Evolutionary conservation across 495 filamentous ascomycete species (phyloP), one percentile per base, ranked within the genome.

Genomic region (Annulohypoxylon bovei): DNA sequence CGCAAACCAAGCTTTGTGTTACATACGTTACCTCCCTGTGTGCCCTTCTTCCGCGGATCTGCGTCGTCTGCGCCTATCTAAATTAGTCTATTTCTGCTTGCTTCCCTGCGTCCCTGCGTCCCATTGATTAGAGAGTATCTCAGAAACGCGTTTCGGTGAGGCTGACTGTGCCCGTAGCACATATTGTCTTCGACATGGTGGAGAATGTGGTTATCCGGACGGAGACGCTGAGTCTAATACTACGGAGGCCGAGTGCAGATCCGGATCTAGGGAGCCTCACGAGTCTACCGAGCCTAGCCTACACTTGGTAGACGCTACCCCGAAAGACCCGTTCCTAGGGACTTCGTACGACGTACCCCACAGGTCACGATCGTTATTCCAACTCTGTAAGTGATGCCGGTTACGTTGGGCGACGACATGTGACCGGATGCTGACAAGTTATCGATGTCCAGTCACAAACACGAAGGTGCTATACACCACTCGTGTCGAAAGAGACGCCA

Each of bases 101-200:
- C n/a, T 20, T 16, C 6, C 11, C 9, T 20, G 2, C 16, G 28
- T 35, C 14, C 50, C 28, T 54, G 28, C 16, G 32, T 30, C 37
- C n/a, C 40, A 62, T 32, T 23, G 28, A 54, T 16, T 8, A 33
- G 18, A 28, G 25, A 18, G 14, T 47, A 35, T 63, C 53, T 16
- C 57, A 54, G 20, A 54, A 37, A 11, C 37, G 7, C 18, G 37
- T 65, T 65, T 63, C 59, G 59, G 58, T 33, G 22, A 65, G 44
- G 61, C 69, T 73, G 59, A 76, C 65, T 53, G 20, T 42, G 33
- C 4, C 14, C 25, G 54, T 53, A 77, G 75, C 52, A 78, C 76
- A 52, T 77, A 77, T 44, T 78, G 75, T 53, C 75, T 77, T 62
- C 75, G 75, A 40, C 69, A 74, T 67, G 76, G 76, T 62, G 72